Evolutionary conservation across 106 monocot species (phyloP), one percentile per base, ranked within the genome.

Genomic region (Allium fistulosum): DNA sequence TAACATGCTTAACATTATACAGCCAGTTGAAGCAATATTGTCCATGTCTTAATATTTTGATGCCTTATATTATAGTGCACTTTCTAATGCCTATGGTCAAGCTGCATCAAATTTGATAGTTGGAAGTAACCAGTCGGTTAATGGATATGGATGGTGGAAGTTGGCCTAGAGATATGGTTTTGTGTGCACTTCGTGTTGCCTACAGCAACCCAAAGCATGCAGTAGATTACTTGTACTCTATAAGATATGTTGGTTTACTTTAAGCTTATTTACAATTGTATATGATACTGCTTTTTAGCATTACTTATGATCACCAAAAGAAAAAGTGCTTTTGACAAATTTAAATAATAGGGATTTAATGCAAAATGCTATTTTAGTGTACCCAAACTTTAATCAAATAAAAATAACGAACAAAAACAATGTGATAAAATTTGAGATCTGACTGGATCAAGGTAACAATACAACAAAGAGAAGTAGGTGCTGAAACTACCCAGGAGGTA

Each of bases 121-220:
- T 14, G 93, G 79, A 12, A 79, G 53, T 72, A 82, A 93, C 69
- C 60, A 87, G n/a, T 59, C 99, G 83, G 49, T 77, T 99, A 73
- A 73, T 99, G 81, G 99, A 99, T 48, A 99, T 99, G 93, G 99
- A 92, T 72, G 93, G 99, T 66, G 93, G 93, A 49, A 93, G 71
- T 63, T 99, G 99, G 99, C 92, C 90, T 68, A 90, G 67, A 75
- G 87, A 90, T 57, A 93, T 78, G 6, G 90, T 99, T 68, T 26
- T 76, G 15, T 86, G 83, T 16, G 99, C 99, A 49, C 90, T 99
- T 47, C 90, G 85, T 71, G 99, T 92, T 46, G 93, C 99, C 69
- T 99, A 93, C 57, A 99, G 93, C 75, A 93, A 99, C 53, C 99
- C 99, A 57, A 92, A 99, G 69, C 99, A 89, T 69, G 99, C 99